Evolutionary conservation across 306 rosid species (phyloP).

Genomic region (Inga leiocalycina): DNA sequence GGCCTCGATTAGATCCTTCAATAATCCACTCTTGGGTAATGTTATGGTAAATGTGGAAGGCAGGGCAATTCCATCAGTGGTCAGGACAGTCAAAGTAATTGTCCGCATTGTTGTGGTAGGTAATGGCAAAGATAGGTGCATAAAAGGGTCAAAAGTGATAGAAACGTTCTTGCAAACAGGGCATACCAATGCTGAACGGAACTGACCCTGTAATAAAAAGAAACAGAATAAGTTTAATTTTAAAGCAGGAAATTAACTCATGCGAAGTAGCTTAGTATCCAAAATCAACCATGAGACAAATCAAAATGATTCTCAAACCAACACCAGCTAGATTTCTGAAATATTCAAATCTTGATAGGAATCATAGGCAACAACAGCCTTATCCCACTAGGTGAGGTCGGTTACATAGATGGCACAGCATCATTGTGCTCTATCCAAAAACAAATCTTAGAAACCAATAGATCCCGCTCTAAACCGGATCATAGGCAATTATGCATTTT

Average conservation of each 20-base stretch:
- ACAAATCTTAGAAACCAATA: too few species aligned
- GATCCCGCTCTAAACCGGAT: background rate
- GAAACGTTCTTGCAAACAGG: constrained; percentile 77
- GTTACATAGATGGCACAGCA: too few species aligned
- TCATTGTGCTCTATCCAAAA: too few species aligned
- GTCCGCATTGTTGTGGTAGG: constrained; percentile 71
- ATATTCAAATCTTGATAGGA: background rate
- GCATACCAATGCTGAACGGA: constrained; percentile 79
- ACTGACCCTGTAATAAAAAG: constrained; percentile 54
- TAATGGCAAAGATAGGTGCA: constrained; percentile 84
- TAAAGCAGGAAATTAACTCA: background rate
- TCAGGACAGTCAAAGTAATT: constrained; percentile 70
- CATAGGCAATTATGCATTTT: background rate
- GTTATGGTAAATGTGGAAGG: constrained; percentile 56
- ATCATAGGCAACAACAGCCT: background rate
- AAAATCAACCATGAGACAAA: background rate
- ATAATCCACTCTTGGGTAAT: constrained; percentile 58
- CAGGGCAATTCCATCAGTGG: constrained; percentile 58
- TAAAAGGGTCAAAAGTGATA: constrained; percentile 89
- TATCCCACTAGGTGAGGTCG: too few species aligned
- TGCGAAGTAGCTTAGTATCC: background rate
- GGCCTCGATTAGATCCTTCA: constrained; percentile 65
- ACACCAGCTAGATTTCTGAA: background rate
- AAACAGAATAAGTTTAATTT: background rate
- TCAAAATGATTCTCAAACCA: background rate